Evolutionary conservation across 805 yeast species (phyloP), one percentile per base, ranked within the genome.

Genomic region (Priceomyces carsonii): DNA sequence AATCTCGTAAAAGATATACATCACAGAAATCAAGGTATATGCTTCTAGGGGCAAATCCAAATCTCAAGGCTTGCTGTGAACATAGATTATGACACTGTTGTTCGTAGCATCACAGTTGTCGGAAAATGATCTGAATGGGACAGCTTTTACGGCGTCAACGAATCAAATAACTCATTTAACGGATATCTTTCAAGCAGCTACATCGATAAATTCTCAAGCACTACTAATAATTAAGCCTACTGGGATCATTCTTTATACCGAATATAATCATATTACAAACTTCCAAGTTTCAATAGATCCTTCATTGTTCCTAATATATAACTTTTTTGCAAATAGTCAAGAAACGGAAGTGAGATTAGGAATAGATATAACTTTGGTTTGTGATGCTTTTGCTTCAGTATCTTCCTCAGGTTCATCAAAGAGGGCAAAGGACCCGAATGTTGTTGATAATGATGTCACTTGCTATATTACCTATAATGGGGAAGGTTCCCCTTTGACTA

Each of bases 381-480:
- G 55, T 36, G 66, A 66, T 32, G 53, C 71, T 14, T 65, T 68
- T 39, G 51, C 49, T 6, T 58, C 65, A 2, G 61, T 65, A 2
- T 45, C 63, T 2, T 42, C 55, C 6, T 32, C 51, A 30, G 10
- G 39, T 28, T 16, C 38, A 19, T 16, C 23, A 18, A 42, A 32
- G 33, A 26, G 29, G 23, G 10, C 35, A 15, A 35, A 36, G 17
- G 36, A 27, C 5, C 16, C 20, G 10, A 25, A 33, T 1, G 19
- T 17, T 8, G 26, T 8, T 15, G 32, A 29, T n/a, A 61, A 56
- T 16, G 34, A 47, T n/a, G 55, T 57, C 8, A 45, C 53, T 8
- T 68, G 74, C 48, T 63, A 55, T 40, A 38, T 68, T 20, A 55
- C 49, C 10, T 68, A 67, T 43, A 47, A 52, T 13, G 71, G 71